Conservation (phyloP, 1,139 yeast genomes). For the Wickerhamomyces sp. region DNA sequence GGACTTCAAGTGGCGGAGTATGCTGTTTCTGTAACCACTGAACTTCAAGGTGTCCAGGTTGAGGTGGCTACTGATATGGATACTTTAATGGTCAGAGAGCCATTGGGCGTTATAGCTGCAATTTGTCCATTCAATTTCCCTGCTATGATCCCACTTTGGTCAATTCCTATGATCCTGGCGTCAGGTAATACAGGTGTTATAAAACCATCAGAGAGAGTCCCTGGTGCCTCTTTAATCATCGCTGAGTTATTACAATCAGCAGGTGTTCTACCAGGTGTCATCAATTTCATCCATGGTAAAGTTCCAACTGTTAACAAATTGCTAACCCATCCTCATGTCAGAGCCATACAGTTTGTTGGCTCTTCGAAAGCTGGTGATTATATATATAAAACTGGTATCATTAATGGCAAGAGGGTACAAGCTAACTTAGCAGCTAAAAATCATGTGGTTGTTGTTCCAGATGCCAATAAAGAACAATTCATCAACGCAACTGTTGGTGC, state of each 20-base stretch:
- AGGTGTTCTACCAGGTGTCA: constrained; percentile 72
- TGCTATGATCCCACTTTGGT: constrained; percentile 83
- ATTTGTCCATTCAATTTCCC: constrained; percentile 72
- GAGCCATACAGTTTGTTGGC: constrained; percentile 76
- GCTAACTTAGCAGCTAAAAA: constrained; percentile 79
- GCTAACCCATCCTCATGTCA: constrained; percentile 66
- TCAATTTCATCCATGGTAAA: constrained; percentile 70
- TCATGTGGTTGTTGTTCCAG: constrained; percentile 71
- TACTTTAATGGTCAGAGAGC: constrained; percentile 67
- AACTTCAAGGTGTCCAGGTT: constrained; percentile 59
- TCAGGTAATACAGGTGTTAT: constrained; percentile 73
- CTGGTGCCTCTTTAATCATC: constrained; percentile 73
- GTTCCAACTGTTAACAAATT: constrained; percentile 72
- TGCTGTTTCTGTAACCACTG: constrained; percentile 39
- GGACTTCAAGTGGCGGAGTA: constrained; percentile 76
- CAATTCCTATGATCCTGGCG: constrained; percentile 65
- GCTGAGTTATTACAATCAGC: constrained; percentile 69
- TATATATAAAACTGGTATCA: constrained; percentile 62
- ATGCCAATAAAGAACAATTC: constrained; percentile 64
- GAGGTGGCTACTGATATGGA: constrained; percentile 78
- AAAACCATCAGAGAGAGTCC: constrained; percentile 71
- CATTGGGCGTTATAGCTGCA: constrained; percentile 64
- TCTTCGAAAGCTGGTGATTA: constrained; percentile 75
- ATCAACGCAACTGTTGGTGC: constrained; percentile 71
- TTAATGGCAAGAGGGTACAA: constrained; percentile 73